Conservation (phyloP, 345 rosid species). For the Brassica juncea region DNA sequence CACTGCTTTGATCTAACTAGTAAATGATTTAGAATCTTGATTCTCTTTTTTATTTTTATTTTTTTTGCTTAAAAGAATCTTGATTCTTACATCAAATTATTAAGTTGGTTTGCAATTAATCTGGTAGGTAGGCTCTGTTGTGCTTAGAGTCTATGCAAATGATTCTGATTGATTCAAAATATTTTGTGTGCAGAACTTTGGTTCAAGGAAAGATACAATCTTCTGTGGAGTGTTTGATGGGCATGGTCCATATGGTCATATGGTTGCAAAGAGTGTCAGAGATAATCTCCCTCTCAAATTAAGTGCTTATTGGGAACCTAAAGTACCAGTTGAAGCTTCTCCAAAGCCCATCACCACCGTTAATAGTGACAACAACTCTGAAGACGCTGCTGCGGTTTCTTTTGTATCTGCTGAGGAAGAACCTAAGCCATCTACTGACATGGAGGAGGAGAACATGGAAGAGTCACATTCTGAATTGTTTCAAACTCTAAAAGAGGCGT, state of each 20-base stretch:
- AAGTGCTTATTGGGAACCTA: slow-evolving; percentile 79
- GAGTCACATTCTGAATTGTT: slow-evolving; percentile 55
- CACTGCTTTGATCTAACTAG: background rate
- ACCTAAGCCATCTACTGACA: slow-evolving; percentile 52
- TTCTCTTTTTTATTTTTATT: too few species aligned
- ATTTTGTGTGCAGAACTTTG: slow-evolving; percentile 63
- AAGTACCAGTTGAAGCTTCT: slow-evolving; percentile 53
- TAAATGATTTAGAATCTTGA: background rate
- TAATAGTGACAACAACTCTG: slow-evolving; percentile 53
- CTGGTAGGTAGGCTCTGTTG: too few species aligned
- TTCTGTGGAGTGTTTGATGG: slow-evolving; percentile 99
- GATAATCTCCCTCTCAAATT: slow-evolving; percentile 84
- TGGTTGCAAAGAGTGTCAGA: slow-evolving; percentile 95
- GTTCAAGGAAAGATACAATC: slow-evolving; percentile 74
- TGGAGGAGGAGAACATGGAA: slow-evolving; percentile 48
- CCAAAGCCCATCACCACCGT: slow-evolving; percentile 46
- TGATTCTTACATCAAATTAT: too few species aligned
- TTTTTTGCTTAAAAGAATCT: too few species aligned
- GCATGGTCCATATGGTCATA: slow-evolving; percentile 94
- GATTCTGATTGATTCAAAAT: background rate
- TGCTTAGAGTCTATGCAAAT: too few species aligned
- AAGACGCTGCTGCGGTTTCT: slow-evolving; percentile 39
- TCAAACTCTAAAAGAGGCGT: slow-evolving; percentile 69
- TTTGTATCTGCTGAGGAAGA: slow-evolving; percentile 67
- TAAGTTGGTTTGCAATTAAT: too few species aligned